These are phyloP conservation scores for Nepenthes gracilis DNA, from an alignment of 148 eudicot species.

Conservation along the genomic window DNA sequence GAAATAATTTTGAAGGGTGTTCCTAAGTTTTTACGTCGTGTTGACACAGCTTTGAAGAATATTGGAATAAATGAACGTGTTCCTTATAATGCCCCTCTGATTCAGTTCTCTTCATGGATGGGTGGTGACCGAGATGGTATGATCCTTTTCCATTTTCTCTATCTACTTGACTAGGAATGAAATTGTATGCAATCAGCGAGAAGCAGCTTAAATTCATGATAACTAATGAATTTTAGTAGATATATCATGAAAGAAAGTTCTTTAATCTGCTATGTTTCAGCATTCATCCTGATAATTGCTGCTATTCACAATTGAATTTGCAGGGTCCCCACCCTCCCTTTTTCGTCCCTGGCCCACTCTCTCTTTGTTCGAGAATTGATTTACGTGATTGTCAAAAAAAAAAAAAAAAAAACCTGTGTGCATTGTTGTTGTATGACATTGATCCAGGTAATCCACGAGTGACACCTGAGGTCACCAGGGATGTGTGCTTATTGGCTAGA, in stretches of 20 bases:
- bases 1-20: constrained; percentile 98
- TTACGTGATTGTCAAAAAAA: too few species aligned
- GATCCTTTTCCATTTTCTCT: constrained; percentile 2
- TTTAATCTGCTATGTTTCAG: too few species aligned
- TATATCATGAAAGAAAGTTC: too few species aligned
- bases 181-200: background rate
- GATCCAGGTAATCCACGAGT: constrained; percentile 92
- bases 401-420: too few species aligned
- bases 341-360: too few species aligned
- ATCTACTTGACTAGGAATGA: too few species aligned
- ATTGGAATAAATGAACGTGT: constrained; percentile 90
- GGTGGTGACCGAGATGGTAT: constrained; percentile 99
- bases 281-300: too few species aligned
- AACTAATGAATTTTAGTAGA: too few species aligned
- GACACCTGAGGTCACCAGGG: constrained; percentile 99
- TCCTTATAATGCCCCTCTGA: constrained; percentile 96
- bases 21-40: constrained; percentile 89
- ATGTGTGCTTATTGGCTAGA: constrained; percentile 94
- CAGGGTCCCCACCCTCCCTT: background rate
- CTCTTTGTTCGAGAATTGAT: too few species aligned
- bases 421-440: background rate
- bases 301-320: too few species aligned
- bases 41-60: constrained; percentile 94
- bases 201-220: too few species aligned
- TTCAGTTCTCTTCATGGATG: constrained; percentile 99